Evolutionary conservation across 2,329 filamentous ascomycete genomes (phyloP), one percentile per base, ranked within the genome.

Genomic region (Capronia americana): DNA sequence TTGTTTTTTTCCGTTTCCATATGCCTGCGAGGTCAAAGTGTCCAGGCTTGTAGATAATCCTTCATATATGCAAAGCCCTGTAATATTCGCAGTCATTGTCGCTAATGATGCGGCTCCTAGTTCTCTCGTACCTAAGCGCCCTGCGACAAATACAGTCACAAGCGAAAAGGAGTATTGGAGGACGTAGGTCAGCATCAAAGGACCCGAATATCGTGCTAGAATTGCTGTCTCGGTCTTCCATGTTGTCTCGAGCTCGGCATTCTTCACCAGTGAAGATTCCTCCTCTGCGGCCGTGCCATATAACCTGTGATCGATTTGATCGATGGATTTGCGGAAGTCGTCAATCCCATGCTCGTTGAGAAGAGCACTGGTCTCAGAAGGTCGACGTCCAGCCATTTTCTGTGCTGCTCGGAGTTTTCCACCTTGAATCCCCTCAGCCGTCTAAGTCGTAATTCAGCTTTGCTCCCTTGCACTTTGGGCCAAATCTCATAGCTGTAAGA

Each of bases 21-120:
- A 96, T 0, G 92, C 92, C 77, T 96, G 92, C 0, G 92, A 87
- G 76, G 92, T 95, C 1, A 96, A 85, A 0, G 92, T 96, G 77
- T 96, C 92, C n/a, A 96, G 83, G 68, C 88, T 90, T 4, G 92
- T 96, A 0, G 91, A 89, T 10, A 96, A 83, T 24, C 92, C 90
- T 74, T 91, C 88, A 73, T 90, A 87, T n/a, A 89, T 85, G 0
- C 88, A 88, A 69, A 89, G 86, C 68, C 88, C 90, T 23, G 85
- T 89, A 70, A 92, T 91, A 69, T 88, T 90, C 41, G 87, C 87
- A 2, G 89, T 90, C 89, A 92, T 91, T 69, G 86, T 86, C 20
- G 85, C 86, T 66, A 88, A 77, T 70, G 83, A 85, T 17, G 87
- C 84, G 0, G 86, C 86, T 1, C 85, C 86, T 2, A 89, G 77